Conservation (phyloP, 805 yeast species). For the Starmerella potacharoeniae region DNA sequence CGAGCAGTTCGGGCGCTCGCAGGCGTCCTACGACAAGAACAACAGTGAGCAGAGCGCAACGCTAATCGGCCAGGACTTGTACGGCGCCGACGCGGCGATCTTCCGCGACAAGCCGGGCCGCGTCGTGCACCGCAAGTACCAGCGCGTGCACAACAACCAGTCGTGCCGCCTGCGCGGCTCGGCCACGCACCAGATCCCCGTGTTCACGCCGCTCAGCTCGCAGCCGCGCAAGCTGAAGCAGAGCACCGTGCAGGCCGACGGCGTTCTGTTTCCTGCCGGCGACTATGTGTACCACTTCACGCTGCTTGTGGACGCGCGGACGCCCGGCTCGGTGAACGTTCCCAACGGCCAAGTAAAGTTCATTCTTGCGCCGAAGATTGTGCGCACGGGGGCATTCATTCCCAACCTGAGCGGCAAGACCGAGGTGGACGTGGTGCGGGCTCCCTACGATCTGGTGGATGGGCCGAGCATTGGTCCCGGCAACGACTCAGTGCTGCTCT, state of each 20-base stretch:
- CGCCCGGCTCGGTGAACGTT: slow-evolving; percentile 59
- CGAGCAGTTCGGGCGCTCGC: slow-evolving; percentile 21
- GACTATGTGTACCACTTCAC: slow-evolving; percentile 78
- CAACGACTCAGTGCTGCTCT: slow-evolving; percentile 69
- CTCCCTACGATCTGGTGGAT: slow-evolving; percentile 46
- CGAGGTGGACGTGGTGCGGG: slow-evolving; percentile 53
- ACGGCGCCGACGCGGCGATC: slow-evolving; percentile 28
- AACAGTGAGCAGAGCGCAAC: slow-evolving; percentile 22
- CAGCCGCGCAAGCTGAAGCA: slow-evolving; percentile 21
- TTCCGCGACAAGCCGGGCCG: slow-evolving; percentile 15
- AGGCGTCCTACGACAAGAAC: slow-evolving; percentile 10
- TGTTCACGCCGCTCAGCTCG: slow-evolving; percentile 17
- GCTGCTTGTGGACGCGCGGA: slow-evolving; percentile 61
- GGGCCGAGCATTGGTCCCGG: slow-evolving; percentile 50
- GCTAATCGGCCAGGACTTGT: slow-evolving; percentile 25
- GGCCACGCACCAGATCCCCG: slow-evolving; percentile 18
- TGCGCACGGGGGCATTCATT: slow-evolving; percentile 65
- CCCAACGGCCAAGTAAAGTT: slow-evolving; percentile 66
- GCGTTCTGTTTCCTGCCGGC: slow-evolving; percentile 50
- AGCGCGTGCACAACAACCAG: slow-evolving; percentile 13
- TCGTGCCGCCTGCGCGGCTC: slow-evolving; percentile 13
- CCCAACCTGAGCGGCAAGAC: slow-evolving; percentile 48
- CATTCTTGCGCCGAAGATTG: slow-evolving; percentile 46
- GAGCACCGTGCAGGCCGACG: slow-evolving; percentile 17
- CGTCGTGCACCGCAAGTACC: slow-evolving; percentile 14